These are phyloP conservation scores for Albifimbria verrucaria DNA, from an alignment of 2,329 filamentous ascomycete species.

Conservation along the genomic window DNA sequence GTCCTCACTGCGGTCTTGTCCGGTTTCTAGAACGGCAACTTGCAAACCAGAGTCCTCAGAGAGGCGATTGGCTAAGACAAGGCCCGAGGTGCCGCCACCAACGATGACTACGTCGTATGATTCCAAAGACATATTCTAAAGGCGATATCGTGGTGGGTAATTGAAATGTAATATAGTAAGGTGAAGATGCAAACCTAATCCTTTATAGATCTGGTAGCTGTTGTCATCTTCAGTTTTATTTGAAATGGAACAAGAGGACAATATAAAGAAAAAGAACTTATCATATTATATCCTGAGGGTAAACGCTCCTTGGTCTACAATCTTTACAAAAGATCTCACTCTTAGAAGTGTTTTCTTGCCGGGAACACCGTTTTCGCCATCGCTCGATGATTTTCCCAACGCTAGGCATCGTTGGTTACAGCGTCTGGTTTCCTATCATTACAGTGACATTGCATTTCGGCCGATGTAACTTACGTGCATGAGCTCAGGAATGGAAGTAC, in stretches of 20 bases:
- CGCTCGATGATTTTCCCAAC: background rate
- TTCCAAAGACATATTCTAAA: background rate
- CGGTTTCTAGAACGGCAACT: slow-evolving; percentile 20
- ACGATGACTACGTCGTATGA: slow-evolving; percentile 7
- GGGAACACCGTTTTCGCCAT: background rate
- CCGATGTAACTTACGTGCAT: background rate
- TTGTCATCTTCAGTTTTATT: background rate
- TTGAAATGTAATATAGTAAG: background rate
- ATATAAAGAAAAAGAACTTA: background rate
- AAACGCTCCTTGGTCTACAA: no score
- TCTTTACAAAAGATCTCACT: no score
- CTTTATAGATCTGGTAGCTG: background rate
- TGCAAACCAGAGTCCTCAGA: slow-evolving; percentile 11
- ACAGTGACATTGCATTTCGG: background rate
- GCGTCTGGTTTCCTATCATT: background rate
- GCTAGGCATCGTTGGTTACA: background rate
- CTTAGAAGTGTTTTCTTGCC: no score
- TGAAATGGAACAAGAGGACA: background rate
- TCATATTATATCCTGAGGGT: background rate
- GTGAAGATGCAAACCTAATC: background rate
- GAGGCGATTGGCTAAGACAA: slow-evolving; percentile 6
- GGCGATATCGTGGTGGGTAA: background rate
- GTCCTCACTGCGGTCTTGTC: slow-evolving; percentile 14
- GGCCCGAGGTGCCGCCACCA: slow-evolving; percentile 4
- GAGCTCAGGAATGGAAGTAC: background rate